Percentiles rank a stretch among this genome's conserved stretches.
Evolutionary conservation across 495 filamentous ascomycete species (phyloP).

Genomic region (Rostrohypoxylon terebratum): DNA sequence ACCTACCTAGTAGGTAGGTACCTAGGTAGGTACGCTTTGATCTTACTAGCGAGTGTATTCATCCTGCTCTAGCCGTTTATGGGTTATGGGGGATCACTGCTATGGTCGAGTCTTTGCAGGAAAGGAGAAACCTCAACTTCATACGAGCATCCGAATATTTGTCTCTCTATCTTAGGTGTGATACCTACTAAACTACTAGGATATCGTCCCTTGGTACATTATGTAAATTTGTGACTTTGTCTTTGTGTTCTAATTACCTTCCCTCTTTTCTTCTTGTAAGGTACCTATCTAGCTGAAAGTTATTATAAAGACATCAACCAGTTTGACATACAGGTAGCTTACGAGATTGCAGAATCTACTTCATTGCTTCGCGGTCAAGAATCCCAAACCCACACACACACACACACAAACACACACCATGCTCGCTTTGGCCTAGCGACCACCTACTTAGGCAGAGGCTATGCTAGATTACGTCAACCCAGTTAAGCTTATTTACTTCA

Average conservation of each 20-base stretch:
- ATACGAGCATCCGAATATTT: neutral
- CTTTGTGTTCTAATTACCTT: neutral
- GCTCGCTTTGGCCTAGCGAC: neutral
- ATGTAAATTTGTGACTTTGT: neutral
- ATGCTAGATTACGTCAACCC: conserved; percentile 3
- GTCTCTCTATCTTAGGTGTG: neutral
- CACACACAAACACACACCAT: conserved; percentile 5
- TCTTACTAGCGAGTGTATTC: conserved; percentile 9
- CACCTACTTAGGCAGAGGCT: neutral
- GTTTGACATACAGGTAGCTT: neutral
- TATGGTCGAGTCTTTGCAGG: conserved; percentile 7
- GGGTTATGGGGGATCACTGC: neutral
- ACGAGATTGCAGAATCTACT: neutral
- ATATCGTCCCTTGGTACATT: too few relatives aligned
- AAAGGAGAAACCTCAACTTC: conserved; percentile 20
- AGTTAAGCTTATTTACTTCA: conserved; percentile 4
- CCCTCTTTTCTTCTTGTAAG: neutral
- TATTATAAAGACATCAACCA: neutral
- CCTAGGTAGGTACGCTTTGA: too few relatives aligned
- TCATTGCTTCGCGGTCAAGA: neutral
- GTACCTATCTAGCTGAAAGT: too few relatives aligned
- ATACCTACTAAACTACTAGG: neutral
- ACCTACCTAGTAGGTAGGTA: too few relatives aligned
- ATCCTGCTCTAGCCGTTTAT: conserved; percentile 8
- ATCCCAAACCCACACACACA: neutral